phyloP scores from a whole-genome alignment of 2,329 filamentous ascomycete species.

The Colletotrichum chrysophilum region DNA sequence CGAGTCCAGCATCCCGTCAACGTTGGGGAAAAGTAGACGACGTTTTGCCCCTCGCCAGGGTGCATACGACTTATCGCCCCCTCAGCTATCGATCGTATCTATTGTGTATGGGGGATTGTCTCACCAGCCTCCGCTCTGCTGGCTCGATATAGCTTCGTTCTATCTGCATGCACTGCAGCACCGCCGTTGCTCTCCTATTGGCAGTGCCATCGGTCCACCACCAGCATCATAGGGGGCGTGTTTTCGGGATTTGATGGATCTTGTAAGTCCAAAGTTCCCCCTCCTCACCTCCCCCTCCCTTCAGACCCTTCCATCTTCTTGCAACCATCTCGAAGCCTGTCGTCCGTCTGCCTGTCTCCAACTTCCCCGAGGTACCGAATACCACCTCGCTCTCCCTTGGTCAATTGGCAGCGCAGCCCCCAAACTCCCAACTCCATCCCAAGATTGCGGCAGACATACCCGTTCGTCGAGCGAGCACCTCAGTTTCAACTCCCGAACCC shows the following conservation, averaged over 20 bases:
- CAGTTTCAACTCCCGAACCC: background rate
- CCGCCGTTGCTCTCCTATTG: slow-evolving; percentile 9
- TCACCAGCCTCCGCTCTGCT: background rate
- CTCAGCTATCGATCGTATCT: background rate
- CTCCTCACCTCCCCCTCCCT: background rate
- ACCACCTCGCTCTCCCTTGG: background rate
- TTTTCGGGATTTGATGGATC: slow-evolving; percentile 8
- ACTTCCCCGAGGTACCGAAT: background rate
- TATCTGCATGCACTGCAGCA: slow-evolving; percentile 14
- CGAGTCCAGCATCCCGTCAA: background rate
- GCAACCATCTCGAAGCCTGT: background rate
- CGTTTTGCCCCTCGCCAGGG: background rate
- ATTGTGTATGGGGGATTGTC: background rate
- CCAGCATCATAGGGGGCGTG: background rate
- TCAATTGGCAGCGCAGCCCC: background rate
- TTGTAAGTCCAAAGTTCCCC: background rate
- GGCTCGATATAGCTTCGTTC: slow-evolving; percentile 13
- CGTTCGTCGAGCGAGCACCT: background rate
- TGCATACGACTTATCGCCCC: background rate
- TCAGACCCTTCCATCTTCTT: background rate
- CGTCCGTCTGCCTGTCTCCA: background rate
- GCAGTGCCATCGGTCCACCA: background rate
- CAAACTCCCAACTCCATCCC: background rate
- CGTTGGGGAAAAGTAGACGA: background rate
- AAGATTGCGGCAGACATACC: background rate